Evolutionary conservation across 805 yeast species (phyloP).

Genomic region (Yamadazyma insecticola): DNA sequence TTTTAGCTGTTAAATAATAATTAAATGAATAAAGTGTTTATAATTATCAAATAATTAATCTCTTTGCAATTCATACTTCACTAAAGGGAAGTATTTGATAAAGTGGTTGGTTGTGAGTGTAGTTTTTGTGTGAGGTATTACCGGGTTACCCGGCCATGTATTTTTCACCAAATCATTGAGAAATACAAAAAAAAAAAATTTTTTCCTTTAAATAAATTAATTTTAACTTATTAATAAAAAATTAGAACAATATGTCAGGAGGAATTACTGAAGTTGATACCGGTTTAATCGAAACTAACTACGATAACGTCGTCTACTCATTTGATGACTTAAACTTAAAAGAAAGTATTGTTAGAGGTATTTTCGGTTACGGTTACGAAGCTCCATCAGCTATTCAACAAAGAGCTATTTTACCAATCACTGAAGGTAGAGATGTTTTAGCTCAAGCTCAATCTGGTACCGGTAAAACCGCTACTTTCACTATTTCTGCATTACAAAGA

Average conservation of each 20-base stretch:
- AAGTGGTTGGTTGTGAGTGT: no score
- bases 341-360: conserved; percentile 70
- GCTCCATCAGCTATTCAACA: conserved; percentile 79
- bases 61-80: no score
- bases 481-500: conserved; percentile 68
- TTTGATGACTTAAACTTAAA: conserved; percentile 76
- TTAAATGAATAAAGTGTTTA: no score
- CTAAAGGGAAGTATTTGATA: no score
- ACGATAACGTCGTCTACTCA: conserved; percentile 76
- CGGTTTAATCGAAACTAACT: conserved; percentile 86
- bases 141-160: no score
- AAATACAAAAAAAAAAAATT: no score
- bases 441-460: conserved; percentile 92
- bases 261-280: conserved; percentile 78
- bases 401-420: conserved; percentile 74
- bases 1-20: no score
- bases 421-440: conserved; percentile 64
- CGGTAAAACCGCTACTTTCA: conserved; percentile 85
- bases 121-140: no score
- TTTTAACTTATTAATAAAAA: no score
- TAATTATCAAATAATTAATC: no score
- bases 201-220: no score
- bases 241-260: conserved; percentile 44
- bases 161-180: no score
- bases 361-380: conserved; percentile 78